Conservation (phyloP, 2,329 filamentous ascomycete species). For the Cytospora mali region DNA sequence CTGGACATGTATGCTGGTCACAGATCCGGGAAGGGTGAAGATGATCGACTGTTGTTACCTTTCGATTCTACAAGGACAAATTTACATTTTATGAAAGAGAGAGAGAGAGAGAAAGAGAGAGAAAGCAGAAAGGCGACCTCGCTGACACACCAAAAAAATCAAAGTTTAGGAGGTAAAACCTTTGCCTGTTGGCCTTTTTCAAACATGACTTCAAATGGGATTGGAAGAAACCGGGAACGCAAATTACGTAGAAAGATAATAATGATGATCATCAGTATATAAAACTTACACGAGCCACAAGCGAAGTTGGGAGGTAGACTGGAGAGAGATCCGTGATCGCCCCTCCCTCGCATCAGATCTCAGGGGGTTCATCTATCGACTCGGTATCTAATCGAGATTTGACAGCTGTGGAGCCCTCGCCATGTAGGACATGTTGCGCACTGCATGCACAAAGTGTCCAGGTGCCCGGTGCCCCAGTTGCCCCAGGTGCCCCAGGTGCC, state of each 20-base stretch:
- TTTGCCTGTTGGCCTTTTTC: conserved; percentile 14
- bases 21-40: conserved; percentile 10
- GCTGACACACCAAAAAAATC: conserved; percentile 11
- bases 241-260: conserved; percentile 40
- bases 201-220: conserved; percentile 22
- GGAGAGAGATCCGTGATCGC: conserved; percentile 11
- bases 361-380: conserved; percentile 4
- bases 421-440: neutral
- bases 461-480: too few species aligned
- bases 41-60: conserved; percentile 15
- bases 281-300: conserved; percentile 33
- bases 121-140: conserved; percentile 9
- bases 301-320: conserved; percentile 3
- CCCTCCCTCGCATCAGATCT: conserved; percentile 12
- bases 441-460: neutral
- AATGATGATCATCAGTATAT: conserved; percentile 37
- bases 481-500: too few species aligned
- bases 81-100: conserved; percentile 17
- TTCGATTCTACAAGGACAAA: conserved; percentile 27
- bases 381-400: neutral
- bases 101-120: too few species aligned
- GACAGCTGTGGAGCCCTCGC: neutral
- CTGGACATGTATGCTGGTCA: conserved; percentile 20
- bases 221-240: conserved; percentile 29
- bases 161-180: neutral